These are phyloP conservation scores for Pseudocercospora pini-densiflorae DNA, from an alignment of 2,329 filamentous ascomycete genomes.

Conservation along the genomic window DNA sequence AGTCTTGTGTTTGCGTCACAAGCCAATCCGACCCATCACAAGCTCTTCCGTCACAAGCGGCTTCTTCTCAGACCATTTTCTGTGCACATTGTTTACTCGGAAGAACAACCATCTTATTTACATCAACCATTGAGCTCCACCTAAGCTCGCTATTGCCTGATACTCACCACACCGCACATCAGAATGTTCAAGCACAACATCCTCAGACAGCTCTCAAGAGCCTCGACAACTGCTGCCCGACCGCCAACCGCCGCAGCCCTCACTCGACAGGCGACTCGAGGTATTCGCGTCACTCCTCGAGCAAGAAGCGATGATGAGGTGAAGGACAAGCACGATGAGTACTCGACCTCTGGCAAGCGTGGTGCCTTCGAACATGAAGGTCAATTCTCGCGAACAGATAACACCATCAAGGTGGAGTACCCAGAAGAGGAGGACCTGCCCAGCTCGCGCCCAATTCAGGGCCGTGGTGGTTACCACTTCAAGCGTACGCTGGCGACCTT, in stretches of 20 bases:
- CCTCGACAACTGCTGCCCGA: constrained; percentile 35
- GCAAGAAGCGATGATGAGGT: constrained; percentile 31
- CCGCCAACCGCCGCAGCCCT: constrained; percentile 31
- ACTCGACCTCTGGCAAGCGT: constrained; percentile 41
- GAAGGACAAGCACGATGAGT: constrained; percentile 38
- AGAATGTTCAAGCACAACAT: constrained; percentile 41
- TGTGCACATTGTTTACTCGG: not conserved
- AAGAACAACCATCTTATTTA: not conserved
- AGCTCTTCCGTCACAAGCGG: not conserved
- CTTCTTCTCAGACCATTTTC: not conserved
- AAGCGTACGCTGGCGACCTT: constrained; percentile 86
- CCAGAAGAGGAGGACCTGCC: constrained; percentile 80
- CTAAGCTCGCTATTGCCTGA: constrained; percentile 1
- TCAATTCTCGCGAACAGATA: constrained; percentile 77
- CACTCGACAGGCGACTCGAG: constrained; percentile 26
- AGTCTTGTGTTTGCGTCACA: not conserved
- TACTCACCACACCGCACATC: constrained; percentile 1
- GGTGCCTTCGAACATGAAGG: constrained; percentile 59
- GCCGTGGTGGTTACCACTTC: constrained; percentile 78
- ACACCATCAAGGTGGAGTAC: constrained; percentile 77
- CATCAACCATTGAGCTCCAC: not conserved
- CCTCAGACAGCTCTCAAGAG: constrained; percentile 40
- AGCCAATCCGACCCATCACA: not conserved
- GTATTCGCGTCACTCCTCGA: constrained; percentile 27
- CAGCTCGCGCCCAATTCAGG: constrained; percentile 70